Conservation (phyloP, 768 basidiomycete species). For the Mycena amicta region DNA sequence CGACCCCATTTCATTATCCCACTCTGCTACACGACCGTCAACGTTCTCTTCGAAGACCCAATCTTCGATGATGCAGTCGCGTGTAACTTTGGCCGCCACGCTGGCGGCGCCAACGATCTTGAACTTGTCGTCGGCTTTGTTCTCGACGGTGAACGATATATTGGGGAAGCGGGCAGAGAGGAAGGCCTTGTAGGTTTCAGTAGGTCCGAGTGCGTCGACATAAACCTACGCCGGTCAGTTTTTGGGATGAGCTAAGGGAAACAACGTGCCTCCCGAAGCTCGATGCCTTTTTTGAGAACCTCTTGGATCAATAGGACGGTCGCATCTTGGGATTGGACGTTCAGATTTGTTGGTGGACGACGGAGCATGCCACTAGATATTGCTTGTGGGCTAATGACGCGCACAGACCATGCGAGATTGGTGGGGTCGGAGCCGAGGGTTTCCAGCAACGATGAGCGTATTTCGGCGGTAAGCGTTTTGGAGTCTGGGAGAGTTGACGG, state of each 20-base stretch:
- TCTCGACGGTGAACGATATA: constrained; percentile 84
- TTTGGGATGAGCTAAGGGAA: background rate
- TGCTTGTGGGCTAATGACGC: constrained; percentile 85
- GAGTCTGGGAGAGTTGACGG: too few relatives aligned
- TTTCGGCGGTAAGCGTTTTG: constrained; percentile 79
- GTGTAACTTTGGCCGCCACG: constrained; percentile 96
- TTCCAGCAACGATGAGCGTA: constrained; percentile 63
- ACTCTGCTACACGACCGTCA: constrained; percentile 24
- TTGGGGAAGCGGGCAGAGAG: constrained; percentile 81
- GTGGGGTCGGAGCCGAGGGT: constrained; percentile 69
- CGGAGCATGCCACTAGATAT: constrained; percentile 93
- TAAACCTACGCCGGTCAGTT: constrained; percentile 58
- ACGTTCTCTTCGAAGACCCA: constrained; percentile 83
- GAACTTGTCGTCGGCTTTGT: constrained; percentile 94
- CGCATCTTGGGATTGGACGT: constrained; percentile 85
- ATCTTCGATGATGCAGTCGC: constrained; percentile 85
- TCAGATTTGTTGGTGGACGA: constrained; percentile 81
- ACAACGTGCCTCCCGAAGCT: constrained; percentile 68
- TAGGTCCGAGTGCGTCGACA: constrained; percentile 92
- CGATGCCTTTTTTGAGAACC: constrained; percentile 77
- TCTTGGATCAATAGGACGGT: constrained; percentile 88
- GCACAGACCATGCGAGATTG: constrained; percentile 82
- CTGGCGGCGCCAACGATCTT: constrained; percentile 97
- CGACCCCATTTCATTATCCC: constrained; percentile 59
- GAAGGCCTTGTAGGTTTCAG: constrained; percentile 82